Conservation (phyloP, 768 basidiomycete species). For the Mycena floridula region DNA sequence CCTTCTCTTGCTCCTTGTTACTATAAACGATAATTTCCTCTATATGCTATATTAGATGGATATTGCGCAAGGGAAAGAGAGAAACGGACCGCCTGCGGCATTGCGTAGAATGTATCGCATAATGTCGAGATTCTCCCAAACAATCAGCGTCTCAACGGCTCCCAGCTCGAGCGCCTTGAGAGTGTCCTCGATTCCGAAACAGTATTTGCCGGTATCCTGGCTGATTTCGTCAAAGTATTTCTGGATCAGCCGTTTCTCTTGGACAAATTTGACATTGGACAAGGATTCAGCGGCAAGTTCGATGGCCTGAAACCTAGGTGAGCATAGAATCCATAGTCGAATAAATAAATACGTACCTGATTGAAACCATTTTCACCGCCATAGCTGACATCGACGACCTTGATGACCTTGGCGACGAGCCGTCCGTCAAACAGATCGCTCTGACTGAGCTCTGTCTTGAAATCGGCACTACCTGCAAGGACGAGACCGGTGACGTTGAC, state of each 20-base stretch:
- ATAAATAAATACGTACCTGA: conserved; percentile 58
- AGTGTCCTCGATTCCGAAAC: conserved; percentile 96
- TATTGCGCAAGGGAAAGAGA: neutral
- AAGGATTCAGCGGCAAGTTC: conserved; percentile 95
- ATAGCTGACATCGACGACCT: conserved; percentile 97
- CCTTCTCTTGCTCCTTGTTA: conserved; percentile 82
- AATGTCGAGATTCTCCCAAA: conserved; percentile 97
- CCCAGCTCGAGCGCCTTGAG: conserved; percentile 95
- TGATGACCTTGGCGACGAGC: conserved; percentile 87
- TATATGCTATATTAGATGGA: conserved; percentile 17
- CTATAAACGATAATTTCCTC: conserved; percentile 81
- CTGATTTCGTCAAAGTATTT: conserved; percentile 99
- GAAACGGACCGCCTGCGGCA: conserved; percentile 71
- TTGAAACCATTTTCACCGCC: conserved; percentile 99
- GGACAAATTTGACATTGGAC: conserved; percentile 98
- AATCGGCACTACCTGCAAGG: conserved; percentile 94
- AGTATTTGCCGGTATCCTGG: conserved; percentile 92
- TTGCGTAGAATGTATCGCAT: conserved; percentile 86
- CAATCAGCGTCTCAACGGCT: conserved; percentile 93
- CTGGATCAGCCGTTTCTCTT: conserved; percentile 97
- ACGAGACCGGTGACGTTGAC: conserved; percentile 97
- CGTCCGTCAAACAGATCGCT: conserved; percentile 95
- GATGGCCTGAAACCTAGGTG: conserved; percentile 73
- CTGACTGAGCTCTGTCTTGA: conserved; percentile 96
- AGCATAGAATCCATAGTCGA: neutral